Percentiles rank a stretch among this genome's conserved stretches.
Evolutionary conservation across 116 monocot genomes (phyloP).

Genomic region (Cymodocea nodosa): DNA sequence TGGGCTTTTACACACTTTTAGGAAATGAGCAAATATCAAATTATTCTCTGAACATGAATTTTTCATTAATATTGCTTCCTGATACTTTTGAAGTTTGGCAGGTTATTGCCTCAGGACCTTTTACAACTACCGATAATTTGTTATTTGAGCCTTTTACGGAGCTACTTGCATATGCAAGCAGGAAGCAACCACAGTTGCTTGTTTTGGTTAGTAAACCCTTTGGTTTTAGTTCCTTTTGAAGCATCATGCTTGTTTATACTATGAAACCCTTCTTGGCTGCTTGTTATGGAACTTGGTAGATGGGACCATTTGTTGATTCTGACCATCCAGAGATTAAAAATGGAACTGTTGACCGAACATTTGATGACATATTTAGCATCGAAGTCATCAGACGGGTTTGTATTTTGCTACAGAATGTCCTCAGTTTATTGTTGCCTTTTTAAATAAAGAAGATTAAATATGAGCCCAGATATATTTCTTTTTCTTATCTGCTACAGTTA

Average conservation of each 20-base stretch:
- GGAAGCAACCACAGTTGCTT: conserved; percentile 83
- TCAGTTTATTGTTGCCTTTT: background rate
- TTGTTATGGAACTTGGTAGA: conserved; percentile 22
- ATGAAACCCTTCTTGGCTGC: background rate
- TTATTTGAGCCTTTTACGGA: conserved; percentile 90
- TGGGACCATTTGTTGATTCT: conserved; percentile 94
- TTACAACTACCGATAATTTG: conserved; percentile 87
- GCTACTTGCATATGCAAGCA: conserved; percentile 77
- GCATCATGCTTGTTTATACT: background rate
- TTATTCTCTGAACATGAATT: no score
- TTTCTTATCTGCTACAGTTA: conserved; percentile 30
- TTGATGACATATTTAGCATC: conserved; percentile 62
- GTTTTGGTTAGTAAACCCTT: conserved; percentile 43
- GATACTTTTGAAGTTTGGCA: conserved; percentile 13
- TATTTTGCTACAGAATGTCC: background rate
- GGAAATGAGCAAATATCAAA: no score
- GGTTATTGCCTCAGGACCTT: conserved; percentile 90
- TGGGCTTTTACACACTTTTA: no score
- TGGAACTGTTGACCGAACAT: conserved; percentile 59
- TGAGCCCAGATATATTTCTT: no score
- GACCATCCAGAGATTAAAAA: conserved; percentile 93
- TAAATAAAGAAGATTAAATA: no score
- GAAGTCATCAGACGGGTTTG: conserved; percentile 73
- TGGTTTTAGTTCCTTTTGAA: background rate
- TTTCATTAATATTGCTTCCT: no score